A percentile compares a stretch with the other conserved stretches of the same genome.
These are phyloP conservation scores for Syzygium jambos DNA, from an alignment of 345 rosid genomes.

Conservation along the genomic window DNA sequence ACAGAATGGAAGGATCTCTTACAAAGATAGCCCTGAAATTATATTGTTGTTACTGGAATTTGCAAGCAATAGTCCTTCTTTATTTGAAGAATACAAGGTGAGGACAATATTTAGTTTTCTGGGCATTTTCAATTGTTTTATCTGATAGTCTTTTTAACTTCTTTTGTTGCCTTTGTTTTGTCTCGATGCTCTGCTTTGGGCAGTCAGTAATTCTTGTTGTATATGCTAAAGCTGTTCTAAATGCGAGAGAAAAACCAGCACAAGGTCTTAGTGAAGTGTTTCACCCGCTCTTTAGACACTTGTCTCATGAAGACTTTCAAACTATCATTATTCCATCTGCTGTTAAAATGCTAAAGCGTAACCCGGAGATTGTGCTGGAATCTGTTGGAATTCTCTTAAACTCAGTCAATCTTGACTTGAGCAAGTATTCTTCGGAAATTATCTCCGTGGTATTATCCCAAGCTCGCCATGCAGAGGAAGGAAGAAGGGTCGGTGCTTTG, in stretches of 20 bases:
- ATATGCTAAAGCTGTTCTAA: conserved; percentile 77
- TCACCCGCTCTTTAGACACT: conserved; percentile 42
- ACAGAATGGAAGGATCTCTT: conserved; percentile 57
- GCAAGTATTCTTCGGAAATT: conserved; percentile 79
- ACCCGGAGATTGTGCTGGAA: conserved; percentile 90
- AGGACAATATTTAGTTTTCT: neutral
- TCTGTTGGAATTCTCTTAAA: conserved; percentile 63
- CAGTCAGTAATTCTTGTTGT: conserved; percentile 69
- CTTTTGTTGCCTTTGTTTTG: neutral
- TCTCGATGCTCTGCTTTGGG: conserved; percentile 13
- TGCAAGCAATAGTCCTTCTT: conserved; percentile 35
- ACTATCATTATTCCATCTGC: conserved; percentile 70
- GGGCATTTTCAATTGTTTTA: neutral
- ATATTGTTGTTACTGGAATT: conserved; percentile 63
- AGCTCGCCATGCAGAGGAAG: conserved; percentile 84
- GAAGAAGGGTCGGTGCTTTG: conserved; percentile 68
- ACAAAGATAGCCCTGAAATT: conserved; percentile 64
- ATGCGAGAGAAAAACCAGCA: conserved; percentile 66
- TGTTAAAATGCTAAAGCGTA: conserved; percentile 90
- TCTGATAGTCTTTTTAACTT: neutral
- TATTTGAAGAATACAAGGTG: conserved; percentile 67
- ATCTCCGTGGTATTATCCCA: conserved; percentile 65
- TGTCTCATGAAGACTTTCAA: conserved; percentile 78
- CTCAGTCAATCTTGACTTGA: conserved; percentile 66
- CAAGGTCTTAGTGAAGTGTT: conserved; percentile 55